Evolutionary conservation across 164 flowering plant species (phyloP), one percentile per base, ranked within the genome.

Genomic region (Nymphaea colorata): DNA sequence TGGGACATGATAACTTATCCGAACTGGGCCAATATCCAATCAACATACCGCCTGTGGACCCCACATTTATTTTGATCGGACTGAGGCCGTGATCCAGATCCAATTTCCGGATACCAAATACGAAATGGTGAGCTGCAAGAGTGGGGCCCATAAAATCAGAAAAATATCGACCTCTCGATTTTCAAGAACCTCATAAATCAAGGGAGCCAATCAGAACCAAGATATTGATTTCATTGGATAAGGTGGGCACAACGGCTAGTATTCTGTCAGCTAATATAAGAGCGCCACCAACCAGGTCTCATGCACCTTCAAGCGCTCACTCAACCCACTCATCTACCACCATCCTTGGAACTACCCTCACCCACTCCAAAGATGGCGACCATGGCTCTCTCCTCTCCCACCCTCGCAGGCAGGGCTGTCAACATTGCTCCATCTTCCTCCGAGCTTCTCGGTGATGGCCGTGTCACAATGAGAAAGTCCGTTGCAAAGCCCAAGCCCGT

Each of bases 311-410:
- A 15, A 57, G 59, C 43, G 7, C 15, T 1, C 43, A 16, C 15
- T 3, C 68, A 42, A 14, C 61, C 60, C 51, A 15, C 61, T 36
- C 43, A 53, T 43, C 14, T 66, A 6, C 3, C 11, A 3, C n/a
- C 18, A 17, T 15, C 67, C 64, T 59, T 10, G 25, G 25, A 41
- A 59, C 17, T 44, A 15, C 42, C 36, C 59, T 11, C 18, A 17
- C 16, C 43, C 41, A 4, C 43, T 2, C 41, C 53, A 17, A 44
- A 62, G 17, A 70, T 70, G 72, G 68, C 72, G 1, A 55, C 67
- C 44, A 70, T 70, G 72, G 41, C 72, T 12, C 72, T 70, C 43
- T 64, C 72, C 62, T 69, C 71, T 42, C 71, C 71, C 14, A 43
- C 72, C 44, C 41, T 70, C 41, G 65, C 72, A 44, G 63, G 72